A percentile compares a stretch with the other conserved stretches of the same genome.
Evolutionary conservation across 805 yeast genomes (phyloP).

Genomic region (Sungouiozyma intestinalis): DNA sequence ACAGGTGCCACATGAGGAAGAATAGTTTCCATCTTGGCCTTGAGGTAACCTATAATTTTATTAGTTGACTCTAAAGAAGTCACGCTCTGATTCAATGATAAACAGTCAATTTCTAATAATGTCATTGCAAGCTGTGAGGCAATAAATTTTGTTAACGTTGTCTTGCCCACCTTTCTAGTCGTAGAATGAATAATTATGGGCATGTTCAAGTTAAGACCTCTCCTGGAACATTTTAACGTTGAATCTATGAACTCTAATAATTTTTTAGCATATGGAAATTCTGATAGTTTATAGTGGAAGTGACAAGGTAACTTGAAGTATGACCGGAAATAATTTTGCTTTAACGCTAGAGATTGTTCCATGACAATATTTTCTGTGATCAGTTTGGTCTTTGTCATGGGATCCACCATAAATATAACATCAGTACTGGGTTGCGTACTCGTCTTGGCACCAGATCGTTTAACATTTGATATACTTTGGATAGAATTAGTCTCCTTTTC

Average conservation of each 20-base stretch:
- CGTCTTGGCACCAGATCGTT: not conserved
- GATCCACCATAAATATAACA: constrained; percentile 44
- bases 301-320: constrained; percentile 37
- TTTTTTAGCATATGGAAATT: constrained; percentile 40
- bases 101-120: constrained; percentile 58
- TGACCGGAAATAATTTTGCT: constrained; percentile 32
- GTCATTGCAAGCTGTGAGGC: constrained; percentile 55
- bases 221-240: constrained; percentile 26
- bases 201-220: constrained; percentile 39
- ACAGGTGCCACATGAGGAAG: constrained; percentile 36
- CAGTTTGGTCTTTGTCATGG: constrained; percentile 52
- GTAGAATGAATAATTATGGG: constrained; percentile 58
- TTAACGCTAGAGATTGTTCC: constrained; percentile 28
- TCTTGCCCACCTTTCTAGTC: constrained; percentile 71
- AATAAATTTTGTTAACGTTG: constrained; percentile 46
- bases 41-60: constrained; percentile 66
- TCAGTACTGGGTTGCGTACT: constrained; percentile 21
- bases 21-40: constrained; percentile 65
- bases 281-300: constrained; percentile 28
- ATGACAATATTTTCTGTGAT: constrained; percentile 51
- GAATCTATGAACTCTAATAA: constrained; percentile 48
- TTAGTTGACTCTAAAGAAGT: constrained; percentile 61
- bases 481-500: not conserved
- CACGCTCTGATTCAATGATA: constrained; percentile 33
- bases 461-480: not conserved